These are phyloP conservation scores for Simmondsia chinensis DNA, from an alignment of 148 eudicot species.

Conservation along the genomic window DNA sequence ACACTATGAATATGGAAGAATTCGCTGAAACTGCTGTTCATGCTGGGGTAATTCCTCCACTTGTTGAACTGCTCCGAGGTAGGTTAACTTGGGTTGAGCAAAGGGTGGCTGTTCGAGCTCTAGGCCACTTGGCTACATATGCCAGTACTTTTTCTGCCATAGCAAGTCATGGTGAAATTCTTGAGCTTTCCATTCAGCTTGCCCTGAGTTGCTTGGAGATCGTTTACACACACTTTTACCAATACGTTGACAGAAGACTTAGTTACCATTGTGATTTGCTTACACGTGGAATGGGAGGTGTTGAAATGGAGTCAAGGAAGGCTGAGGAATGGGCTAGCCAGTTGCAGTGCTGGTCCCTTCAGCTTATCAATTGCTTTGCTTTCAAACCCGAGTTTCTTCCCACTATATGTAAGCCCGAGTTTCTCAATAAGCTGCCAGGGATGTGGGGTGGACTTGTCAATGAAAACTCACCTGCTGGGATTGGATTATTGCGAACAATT, in stretches of 20 bases:
- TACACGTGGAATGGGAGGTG: slow-evolving; percentile 98
- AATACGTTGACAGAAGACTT: slow-evolving; percentile 72
- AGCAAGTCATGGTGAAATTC: slow-evolving; percentile 82
- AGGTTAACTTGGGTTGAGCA: slow-evolving; percentile 99
- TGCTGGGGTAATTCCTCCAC: slow-evolving; percentile 80
- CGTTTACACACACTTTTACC: slow-evolving; percentile 95
- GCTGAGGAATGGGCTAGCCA: slow-evolving; percentile 99
- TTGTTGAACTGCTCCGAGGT: slow-evolving; percentile 89
- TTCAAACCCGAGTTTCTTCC: slow-evolving; percentile 81
- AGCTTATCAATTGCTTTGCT: slow-evolving; percentile 90
- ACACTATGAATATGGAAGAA: slow-evolving; percentile 97
- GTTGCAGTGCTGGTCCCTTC: slow-evolving; percentile 96
- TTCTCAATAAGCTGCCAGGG: slow-evolving; percentile 67
- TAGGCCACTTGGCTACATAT: slow-evolving; percentile 92
- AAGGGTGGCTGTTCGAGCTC: slow-evolving; percentile 94
- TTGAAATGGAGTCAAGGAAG: slow-evolving; percentile 97
- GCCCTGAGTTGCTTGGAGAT: slow-evolving; percentile 95
- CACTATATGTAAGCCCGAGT: slow-evolving; percentile 75
- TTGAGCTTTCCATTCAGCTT: slow-evolving; percentile 83
- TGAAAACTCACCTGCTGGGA: slow-evolving; percentile 95
- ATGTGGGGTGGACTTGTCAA: slow-evolving; percentile 99
- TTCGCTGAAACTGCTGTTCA: slow-evolving; percentile 79
- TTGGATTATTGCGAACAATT: slow-evolving; percentile 81
- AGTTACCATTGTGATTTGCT: slow-evolving; percentile 93
- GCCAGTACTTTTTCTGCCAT: slow-evolving; percentile 71